These are phyloP conservation scores for Aspergillus pseudotamarii DNA, from an alignment of 2,329 filamentous ascomycete genomes.

Conservation along the genomic window DNA sequence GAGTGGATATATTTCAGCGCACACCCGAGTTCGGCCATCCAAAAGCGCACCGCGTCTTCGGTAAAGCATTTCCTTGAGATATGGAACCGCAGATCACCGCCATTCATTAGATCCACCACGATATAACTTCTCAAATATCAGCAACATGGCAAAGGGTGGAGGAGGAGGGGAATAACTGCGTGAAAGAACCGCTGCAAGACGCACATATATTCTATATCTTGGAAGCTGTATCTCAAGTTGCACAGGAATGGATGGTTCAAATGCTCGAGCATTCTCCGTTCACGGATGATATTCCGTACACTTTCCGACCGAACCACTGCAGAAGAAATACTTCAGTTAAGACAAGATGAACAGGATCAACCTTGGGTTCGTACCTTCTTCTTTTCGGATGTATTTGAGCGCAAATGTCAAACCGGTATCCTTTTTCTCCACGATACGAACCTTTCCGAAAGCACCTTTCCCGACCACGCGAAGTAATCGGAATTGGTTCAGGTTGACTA, in stretches of 20 bases:
- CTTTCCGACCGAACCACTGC: constrained; percentile 95
- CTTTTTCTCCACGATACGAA: constrained; percentile 96
- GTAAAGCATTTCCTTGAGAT: constrained; percentile 98
- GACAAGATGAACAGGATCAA: constrained; percentile 6
- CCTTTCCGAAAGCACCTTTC: constrained; percentile 97
- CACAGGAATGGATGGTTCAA: constrained; percentile 97
- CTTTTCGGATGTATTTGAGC: constrained; percentile 97
- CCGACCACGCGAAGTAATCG: constrained; percentile 92
- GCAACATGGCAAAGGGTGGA: constrained; percentile 9
- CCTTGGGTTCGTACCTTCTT: constrained; percentile 67
- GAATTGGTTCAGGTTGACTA: constrained; percentile 97
- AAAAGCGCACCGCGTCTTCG: constrained; percentile 94
- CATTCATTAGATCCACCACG: constrained; percentile 97
- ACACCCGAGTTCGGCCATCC: constrained; percentile 93
- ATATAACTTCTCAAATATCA: constrained; percentile 66
- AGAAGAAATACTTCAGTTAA: constrained; percentile 32
- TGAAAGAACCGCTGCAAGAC: constrained; percentile 33
- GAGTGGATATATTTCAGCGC: constrained; percentile 83
- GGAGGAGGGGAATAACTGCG: neutral
- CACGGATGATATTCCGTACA: constrained; percentile 95
- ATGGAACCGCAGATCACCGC: constrained; percentile 94
- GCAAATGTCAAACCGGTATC: constrained; percentile 93
- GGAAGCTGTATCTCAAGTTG: constrained; percentile 97
- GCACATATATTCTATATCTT: constrained; percentile 98
- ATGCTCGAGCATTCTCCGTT: constrained; percentile 96